phyloP scores from a whole-genome alignment of 1,284 basidiomycete genomes.

The Tremellales sp. region DNA sequence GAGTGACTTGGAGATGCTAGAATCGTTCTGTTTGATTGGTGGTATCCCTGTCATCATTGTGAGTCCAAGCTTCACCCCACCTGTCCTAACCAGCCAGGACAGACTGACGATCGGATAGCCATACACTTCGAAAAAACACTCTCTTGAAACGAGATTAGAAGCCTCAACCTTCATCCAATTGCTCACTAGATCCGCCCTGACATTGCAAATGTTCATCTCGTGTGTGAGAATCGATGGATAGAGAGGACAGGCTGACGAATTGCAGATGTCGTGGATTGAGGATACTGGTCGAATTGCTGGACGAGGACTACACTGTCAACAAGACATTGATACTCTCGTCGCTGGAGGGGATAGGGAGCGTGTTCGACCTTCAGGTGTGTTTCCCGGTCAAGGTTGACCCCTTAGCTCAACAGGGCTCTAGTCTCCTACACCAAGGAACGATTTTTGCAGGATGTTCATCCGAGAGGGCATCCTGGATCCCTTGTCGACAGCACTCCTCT shows the following conservation, averaged over 20 bases:
- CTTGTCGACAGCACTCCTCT: slow-evolving; percentile 79
- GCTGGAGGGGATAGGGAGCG: slow-evolving; percentile 87
- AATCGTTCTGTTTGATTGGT: slow-evolving; percentile 91
- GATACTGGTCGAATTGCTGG: slow-evolving; percentile 89
- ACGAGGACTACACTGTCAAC: slow-evolving; percentile 89
- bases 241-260: not conserved
- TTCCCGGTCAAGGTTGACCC: not conserved
- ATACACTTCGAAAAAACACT: slow-evolving; percentile 91
- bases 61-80: slow-evolving; percentile 24
- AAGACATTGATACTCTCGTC: slow-evolving; percentile 89
- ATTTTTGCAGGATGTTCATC: slow-evolving; percentile 98
- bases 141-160: slow-evolving; percentile 87
- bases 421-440: slow-evolving; percentile 92
- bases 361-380: slow-evolving; percentile 74
- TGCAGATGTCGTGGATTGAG: slow-evolving; percentile 83
- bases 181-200: slow-evolving; percentile 85
- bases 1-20: slow-evolving; percentile 76
- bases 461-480: slow-evolving; percentile 91
- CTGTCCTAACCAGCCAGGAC: slow-evolving; percentile 1
- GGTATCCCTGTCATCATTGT: slow-evolving; percentile 92
- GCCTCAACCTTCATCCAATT: slow-evolving; percentile 91
- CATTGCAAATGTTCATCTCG: slow-evolving; percentile 97
- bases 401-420: slow-evolving; percentile 39
- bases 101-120: slow-evolving; percentile 39
- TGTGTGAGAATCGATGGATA: slow-evolving; percentile 49